phyloP scores from a whole-genome alignment of 2,329 filamentous ascomycete genomes.

The Alternaria triticina region DNA sequence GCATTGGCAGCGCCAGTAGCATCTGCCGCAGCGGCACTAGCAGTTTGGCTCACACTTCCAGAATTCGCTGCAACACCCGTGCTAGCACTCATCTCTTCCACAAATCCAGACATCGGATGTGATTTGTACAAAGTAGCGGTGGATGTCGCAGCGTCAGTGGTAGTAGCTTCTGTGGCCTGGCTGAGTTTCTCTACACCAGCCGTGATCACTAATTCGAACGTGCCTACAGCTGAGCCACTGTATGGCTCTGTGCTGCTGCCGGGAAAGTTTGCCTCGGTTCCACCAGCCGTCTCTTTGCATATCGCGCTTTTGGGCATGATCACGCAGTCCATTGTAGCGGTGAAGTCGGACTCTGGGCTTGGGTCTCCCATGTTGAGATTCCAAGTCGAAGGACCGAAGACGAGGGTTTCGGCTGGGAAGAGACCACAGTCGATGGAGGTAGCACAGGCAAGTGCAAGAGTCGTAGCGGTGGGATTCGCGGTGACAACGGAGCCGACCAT shows the following conservation, averaged over 20 bases:
- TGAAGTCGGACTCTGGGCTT: constrained; percentile 21
- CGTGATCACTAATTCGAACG: constrained; percentile 16
- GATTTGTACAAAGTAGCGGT: constrained; percentile 3
- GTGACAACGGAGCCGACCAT: constrained; percentile 21
- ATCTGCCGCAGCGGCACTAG: constrained; percentile 1
- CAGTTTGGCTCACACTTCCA: constrained; percentile 1
- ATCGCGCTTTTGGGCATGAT: constrained; percentile 16
- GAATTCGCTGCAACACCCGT: not conserved
- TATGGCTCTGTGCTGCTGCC: constrained; percentile 28
- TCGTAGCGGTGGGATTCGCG: constrained; percentile 19
- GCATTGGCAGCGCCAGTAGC: constrained; percentile 14
- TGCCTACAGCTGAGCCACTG: constrained; percentile 6
- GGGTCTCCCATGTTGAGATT: constrained; percentile 25
- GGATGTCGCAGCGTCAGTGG: constrained; percentile 1
- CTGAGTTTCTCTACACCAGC: constrained; percentile 23
- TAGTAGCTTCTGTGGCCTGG: constrained; percentile 5
- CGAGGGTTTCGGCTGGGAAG: constrained; percentile 26
- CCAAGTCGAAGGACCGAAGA: constrained; percentile 26
- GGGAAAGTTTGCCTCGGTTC: constrained; percentile 33
- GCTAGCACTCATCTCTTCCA: not conserved
- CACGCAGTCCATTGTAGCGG: constrained; percentile 25
- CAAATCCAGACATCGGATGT: constrained; percentile 2
- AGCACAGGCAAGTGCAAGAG: constrained; percentile 16
- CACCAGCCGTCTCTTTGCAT: constrained; percentile 30
- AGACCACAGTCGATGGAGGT: constrained; percentile 21